Conservation (phyloP, 2,329 filamentous ascomycete genomes). For the Podosphaera aphanis region DNA sequence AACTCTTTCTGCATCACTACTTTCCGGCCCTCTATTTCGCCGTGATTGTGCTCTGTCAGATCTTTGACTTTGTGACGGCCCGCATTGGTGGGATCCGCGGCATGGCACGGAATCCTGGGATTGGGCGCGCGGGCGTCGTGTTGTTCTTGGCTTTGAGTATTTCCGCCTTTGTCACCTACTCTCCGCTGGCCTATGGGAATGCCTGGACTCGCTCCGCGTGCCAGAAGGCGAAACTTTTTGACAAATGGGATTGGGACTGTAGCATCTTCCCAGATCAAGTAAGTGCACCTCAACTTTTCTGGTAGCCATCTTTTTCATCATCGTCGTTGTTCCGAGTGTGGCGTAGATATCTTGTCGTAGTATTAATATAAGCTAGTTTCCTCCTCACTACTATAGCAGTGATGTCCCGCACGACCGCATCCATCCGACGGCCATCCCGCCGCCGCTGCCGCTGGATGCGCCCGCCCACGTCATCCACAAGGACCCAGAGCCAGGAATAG, state of each 20-base stretch:
- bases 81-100: constrained; percentile 47
- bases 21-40: constrained; percentile 93
- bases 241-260: constrained; percentile 94
- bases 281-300: constrained; percentile 25
- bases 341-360: background rate
- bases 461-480: constrained; percentile 12
- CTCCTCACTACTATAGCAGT: constrained; percentile 16
- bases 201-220: constrained; percentile 80
- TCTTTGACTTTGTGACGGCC: constrained; percentile 63
- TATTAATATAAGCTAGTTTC: constrained; percentile 14
- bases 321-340: background rate
- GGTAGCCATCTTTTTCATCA: background rate
- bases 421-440: constrained; percentile 12
- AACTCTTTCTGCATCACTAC: constrained; percentile 96
- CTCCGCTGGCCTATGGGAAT: constrained; percentile 81
- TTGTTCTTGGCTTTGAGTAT: constrained; percentile 52
- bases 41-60: constrained; percentile 68
- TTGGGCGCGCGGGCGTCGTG: constrained; percentile 53
- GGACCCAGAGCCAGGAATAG: constrained; percentile 8
- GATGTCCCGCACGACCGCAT: constrained; percentile 9
- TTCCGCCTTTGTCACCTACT: constrained; percentile 59
- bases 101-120: constrained; percentile 41
- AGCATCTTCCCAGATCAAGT: constrained; percentile 74
- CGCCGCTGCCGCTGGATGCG: constrained; percentile 9
- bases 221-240: constrained; percentile 64